These are phyloP conservation scores for Neoboletus brunneissimus DNA, from an alignment of 768 basidiomycete species.

Conservation along the genomic window DNA sequence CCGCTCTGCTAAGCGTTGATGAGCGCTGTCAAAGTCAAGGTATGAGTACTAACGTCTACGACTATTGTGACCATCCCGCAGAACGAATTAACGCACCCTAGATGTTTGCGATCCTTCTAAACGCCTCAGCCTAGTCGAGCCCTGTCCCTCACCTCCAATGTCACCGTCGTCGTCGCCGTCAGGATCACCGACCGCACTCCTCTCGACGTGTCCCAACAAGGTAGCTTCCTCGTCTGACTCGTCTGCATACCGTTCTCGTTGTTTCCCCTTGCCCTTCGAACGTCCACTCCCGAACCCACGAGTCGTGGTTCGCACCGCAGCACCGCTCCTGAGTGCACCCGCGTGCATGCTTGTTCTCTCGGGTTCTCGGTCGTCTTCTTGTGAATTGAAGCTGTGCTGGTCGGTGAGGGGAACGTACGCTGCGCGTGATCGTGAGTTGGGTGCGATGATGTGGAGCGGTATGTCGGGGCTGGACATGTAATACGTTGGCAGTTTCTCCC, in stretches of 20 bases:
- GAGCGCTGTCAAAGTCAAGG: conserved; percentile 16
- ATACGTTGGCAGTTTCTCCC: neutral
- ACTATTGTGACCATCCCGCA: neutral
- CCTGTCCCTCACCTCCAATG: conserved; percentile 32
- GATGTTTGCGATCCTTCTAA: conserved; percentile 22
- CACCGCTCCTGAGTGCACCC: conserved; percentile 33
- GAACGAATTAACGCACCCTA: conserved; percentile 13
- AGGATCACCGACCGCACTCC: conserved; percentile 34
- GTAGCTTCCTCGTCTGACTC: conserved; percentile 63
- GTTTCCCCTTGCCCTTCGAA: conserved; percentile 39
- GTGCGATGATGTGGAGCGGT: conserved; percentile 60
- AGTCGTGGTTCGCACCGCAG: conserved; percentile 26
- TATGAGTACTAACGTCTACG: neutral
- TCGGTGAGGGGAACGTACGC: conserved; percentile 45
- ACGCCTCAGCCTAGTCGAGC: conserved; percentile 26
- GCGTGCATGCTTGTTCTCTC: conserved; percentile 27
- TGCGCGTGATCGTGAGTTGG: conserved; percentile 42
- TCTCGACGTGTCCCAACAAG: conserved; percentile 37
- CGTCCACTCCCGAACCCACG: conserved; percentile 16
- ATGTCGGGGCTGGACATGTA: conserved; percentile 54
- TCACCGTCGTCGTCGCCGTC: conserved; percentile 40
- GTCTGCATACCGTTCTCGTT: conserved; percentile 57
- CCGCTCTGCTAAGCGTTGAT: conserved; percentile 15
- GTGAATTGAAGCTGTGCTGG: conserved; percentile 25
- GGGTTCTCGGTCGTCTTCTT: conserved; percentile 17